A percentile compares a stretch with the other conserved stretches of the same genome.
These are phyloP conservation scores for Penicillium concentricum DNA, from an alignment of 2,329 filamentous ascomycete genomes.

Conservation along the genomic window DNA sequence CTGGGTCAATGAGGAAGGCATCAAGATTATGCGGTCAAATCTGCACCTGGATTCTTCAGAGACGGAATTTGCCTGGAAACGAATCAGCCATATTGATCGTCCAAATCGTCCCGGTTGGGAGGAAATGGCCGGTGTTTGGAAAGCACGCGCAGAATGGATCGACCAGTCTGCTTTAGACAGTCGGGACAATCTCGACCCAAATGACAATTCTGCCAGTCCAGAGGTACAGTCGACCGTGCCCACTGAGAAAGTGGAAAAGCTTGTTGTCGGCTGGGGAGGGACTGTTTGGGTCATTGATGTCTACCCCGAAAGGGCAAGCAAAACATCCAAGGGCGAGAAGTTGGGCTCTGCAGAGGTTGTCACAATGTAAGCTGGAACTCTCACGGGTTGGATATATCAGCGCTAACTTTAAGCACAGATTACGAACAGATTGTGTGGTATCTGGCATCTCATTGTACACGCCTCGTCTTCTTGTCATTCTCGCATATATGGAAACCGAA, in stretches of 20 bases:
- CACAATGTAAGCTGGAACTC: conserved; percentile 70
- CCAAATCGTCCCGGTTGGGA: conserved; percentile 88
- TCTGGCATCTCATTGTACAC: conserved; percentile 97
- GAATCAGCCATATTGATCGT: conserved; percentile 86
- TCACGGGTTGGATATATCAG: conserved; percentile 5
- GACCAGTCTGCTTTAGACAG: conserved; percentile 76
- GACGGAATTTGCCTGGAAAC: conserved; percentile 84
- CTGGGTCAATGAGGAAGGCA: conserved; percentile 95
- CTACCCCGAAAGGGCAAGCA: conserved; percentile 69
- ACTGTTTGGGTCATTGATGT: conserved; percentile 96
- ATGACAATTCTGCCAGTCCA: conserved; percentile 24
- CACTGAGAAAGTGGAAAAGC: conserved; percentile 60
- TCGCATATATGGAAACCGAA: conserved; percentile 82
- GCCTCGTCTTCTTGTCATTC: conserved; percentile 81
- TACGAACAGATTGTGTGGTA: conserved; percentile 96
- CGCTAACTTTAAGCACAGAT: conserved; percentile 50
- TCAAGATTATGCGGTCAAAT: conserved; percentile 95
- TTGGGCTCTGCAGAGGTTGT: conserved; percentile 84
- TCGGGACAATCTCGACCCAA: conserved; percentile 56
- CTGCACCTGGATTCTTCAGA: conserved; percentile 74
- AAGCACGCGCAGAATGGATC: conserved; percentile 87
- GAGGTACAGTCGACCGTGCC: conserved; percentile 49
- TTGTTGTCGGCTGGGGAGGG: conserved; percentile 92
- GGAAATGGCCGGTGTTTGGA: conserved; percentile 96
- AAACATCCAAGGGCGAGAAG: conserved; percentile 66